Percentiles rank a stretch among this genome's conserved stretches.
Conservation (phyloP, 345 rosid genomes). For the Aquilaria yunnanensis region DNA sequence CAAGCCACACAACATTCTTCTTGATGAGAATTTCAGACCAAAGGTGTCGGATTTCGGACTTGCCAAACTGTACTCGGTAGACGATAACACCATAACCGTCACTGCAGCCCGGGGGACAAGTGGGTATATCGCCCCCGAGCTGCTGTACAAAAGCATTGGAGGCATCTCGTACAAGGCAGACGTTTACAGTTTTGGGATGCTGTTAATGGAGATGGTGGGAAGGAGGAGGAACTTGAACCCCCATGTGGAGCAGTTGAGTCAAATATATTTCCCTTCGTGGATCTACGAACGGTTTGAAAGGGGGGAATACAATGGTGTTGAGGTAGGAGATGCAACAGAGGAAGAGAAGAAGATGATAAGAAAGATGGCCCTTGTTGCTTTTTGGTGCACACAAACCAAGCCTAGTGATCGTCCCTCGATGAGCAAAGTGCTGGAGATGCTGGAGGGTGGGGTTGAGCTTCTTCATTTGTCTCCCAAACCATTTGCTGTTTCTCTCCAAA, state of each 20-base stretch:
- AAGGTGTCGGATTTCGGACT: slow-evolving; percentile 1
- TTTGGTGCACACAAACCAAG: background rate
- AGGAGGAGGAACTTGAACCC: background rate
- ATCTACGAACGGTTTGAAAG: slow-evolving; percentile 1
- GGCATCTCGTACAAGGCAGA: slow-evolving; percentile 2
- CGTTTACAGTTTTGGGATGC: slow-evolving; percentile 6
- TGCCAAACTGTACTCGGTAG: background rate
- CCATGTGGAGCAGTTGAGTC: background rate
- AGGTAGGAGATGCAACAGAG: background rate
- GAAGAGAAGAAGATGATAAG: background rate
- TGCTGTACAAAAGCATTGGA: background rate
- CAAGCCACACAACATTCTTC: slow-evolving; percentile 7
- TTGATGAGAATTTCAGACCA: background rate
- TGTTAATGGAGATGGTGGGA: slow-evolving; percentile 1
- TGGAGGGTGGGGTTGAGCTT: background rate
- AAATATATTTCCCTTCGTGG: slow-evolving; percentile 13
- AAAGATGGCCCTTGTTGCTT: background rate
- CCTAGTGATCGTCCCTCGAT: background rate
- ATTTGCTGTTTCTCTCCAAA: too few relatives aligned
- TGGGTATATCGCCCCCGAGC: background rate
- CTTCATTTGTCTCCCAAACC: background rate
- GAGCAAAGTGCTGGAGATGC: slow-evolving; percentile 1
- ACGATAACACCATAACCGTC: background rate
- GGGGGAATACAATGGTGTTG: background rate
- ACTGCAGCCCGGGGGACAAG: background rate